phyloP scores from a whole-genome alignment of 2,329 filamentous ascomycete species.

The Xylariales sp. region DNA sequence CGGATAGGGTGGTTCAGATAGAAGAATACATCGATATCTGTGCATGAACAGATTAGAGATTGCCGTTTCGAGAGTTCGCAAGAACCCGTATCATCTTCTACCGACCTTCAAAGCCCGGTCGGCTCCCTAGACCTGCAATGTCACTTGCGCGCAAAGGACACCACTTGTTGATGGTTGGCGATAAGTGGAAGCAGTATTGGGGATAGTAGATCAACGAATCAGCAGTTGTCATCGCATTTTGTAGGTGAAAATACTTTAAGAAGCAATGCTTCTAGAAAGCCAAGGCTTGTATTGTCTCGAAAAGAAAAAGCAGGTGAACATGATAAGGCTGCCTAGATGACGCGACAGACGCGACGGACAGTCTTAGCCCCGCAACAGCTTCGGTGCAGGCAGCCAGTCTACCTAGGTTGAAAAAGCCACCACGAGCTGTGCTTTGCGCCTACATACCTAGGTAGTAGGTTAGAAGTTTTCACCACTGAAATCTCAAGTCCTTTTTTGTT shows the following conservation, averaged over 20 bases:
- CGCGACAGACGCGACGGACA: constrained; percentile 35
- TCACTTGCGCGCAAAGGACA: constrained; percentile 66
- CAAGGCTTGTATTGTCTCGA: constrained; percentile 20
- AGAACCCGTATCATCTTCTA: background rate
- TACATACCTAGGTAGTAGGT: too few species aligned
- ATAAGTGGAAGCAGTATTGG: constrained; percentile 71
- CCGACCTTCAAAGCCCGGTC: constrained; percentile 66
- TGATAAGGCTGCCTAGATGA: constrained; percentile 19
- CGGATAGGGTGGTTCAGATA: constrained; percentile 79
- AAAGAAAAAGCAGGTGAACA: constrained; percentile 30
- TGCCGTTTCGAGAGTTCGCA: background rate
- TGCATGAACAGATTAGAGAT: background rate
- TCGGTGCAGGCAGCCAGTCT: too few species aligned
- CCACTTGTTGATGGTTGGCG: constrained; percentile 70
- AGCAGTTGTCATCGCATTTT: constrained; percentile 60
- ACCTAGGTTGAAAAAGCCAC: too few species aligned
- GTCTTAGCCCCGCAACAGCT: constrained; percentile 28
- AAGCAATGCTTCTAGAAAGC: constrained; percentile 30
- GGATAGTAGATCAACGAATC: constrained; percentile 59
- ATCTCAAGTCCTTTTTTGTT: too few species aligned
- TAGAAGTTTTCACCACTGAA: too few species aligned
- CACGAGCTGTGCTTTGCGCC: too few species aligned
- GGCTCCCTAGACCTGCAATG: constrained; percentile 60
- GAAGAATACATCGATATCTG: constrained; percentile 72
- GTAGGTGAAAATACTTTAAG: constrained; percentile 30